These are phyloP conservation scores for Pulicaria dysenterica DNA, from an alignment of 129 eudicot genomes.

Conservation along the genomic window DNA sequence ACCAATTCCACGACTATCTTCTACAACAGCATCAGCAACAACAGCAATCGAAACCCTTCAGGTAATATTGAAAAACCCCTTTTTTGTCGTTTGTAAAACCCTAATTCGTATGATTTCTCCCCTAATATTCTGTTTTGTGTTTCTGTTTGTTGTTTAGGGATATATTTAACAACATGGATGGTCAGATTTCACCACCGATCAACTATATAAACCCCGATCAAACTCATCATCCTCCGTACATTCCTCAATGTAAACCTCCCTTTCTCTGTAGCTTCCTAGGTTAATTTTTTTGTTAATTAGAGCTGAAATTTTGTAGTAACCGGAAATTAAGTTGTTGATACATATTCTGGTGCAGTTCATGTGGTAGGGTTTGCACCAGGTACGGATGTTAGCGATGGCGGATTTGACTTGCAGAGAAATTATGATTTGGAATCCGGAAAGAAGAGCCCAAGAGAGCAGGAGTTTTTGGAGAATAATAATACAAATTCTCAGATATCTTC, in stretches of 20 bases:
- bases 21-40: slow-evolving; percentile 36
- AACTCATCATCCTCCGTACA: slow-evolving; percentile 77
- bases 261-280: not conserved
- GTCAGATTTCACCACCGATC: slow-evolving; percentile 52
- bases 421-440: slow-evolving; percentile 50
- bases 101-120: slow-evolving; percentile 33
- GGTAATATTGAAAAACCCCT: slow-evolving; percentile 35
- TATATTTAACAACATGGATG: slow-evolving; percentile 51
- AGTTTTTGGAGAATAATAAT: slow-evolving; percentile 64
- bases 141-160: slow-evolving; percentile 45
- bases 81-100: slow-evolving; percentile 27
- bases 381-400: slow-evolving; percentile 55
- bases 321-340: not conserved
- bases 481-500: slow-evolving; percentile 70
- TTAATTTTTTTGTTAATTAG: not conserved
- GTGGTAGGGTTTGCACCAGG: slow-evolving; percentile 78
- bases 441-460: slow-evolving; percentile 64
- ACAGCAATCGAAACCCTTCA: slow-evolving; percentile 52
- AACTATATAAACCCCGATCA: slow-evolving; percentile 56
- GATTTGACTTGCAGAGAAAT: slow-evolving; percentile 57
- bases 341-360: slow-evolving; percentile 49
- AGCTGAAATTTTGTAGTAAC: not conserved
- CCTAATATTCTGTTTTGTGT: not conserved
- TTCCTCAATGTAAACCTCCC: slow-evolving; percentile 63
- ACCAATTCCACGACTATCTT: slow-evolving; percentile 42